Evolutionary conservation across 2,329 filamentous ascomycete species (phyloP), one percentile per base, ranked within the genome.

Genomic region (Neodidymelliopsis sp.): DNA sequence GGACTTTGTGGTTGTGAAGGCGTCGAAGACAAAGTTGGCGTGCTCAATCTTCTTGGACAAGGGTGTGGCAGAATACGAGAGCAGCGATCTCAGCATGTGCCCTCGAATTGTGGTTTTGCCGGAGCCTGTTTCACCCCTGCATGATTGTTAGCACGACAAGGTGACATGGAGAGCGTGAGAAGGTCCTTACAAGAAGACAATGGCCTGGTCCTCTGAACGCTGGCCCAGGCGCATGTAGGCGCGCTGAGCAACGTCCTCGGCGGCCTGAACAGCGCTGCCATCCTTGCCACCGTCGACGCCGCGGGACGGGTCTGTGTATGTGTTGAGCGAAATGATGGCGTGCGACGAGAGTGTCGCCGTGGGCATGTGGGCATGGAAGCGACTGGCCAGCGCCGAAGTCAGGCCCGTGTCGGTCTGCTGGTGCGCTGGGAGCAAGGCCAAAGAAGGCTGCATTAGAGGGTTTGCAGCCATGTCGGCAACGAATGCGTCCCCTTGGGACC

Each of bases 61-160:
- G 0, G 94, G 94, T 10, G 94, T 97, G 0, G 91, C 91, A 2
- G 92, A 94, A 72, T 92, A 96, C 65, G 88, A 88, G 22, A 99
- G 83, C 42, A 99, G 81, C 1, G 92, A 85, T 18, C 91, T 88
- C 34, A 99, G 79, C 44, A 97, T 79, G 72, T 97, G 94, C 31
- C 91, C 90, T 54, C 94, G 88, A 65, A 97, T 81, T 0, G 94
- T 99, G 0, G 94, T 97, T 78, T 99, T 99, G 63, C 94, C 94
- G 23, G 94, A 87, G 34, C 94, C 94, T 48, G 91, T 96, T 81
- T 99, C 94, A 74, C 94, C 94, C 59, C 92, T 97, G 33, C 8
- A 2, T 0, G 2, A 2, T 22, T 33, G 43, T 60, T 53, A 62
- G 56, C 22, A 11, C 8, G 16, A 18, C 6, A 11, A 27, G 24